Evolutionary conservation across 352 stramenopile species (phyloP), one percentile per base, ranked within the genome.

Genomic region (Globisporangium cystogenes): DNA sequence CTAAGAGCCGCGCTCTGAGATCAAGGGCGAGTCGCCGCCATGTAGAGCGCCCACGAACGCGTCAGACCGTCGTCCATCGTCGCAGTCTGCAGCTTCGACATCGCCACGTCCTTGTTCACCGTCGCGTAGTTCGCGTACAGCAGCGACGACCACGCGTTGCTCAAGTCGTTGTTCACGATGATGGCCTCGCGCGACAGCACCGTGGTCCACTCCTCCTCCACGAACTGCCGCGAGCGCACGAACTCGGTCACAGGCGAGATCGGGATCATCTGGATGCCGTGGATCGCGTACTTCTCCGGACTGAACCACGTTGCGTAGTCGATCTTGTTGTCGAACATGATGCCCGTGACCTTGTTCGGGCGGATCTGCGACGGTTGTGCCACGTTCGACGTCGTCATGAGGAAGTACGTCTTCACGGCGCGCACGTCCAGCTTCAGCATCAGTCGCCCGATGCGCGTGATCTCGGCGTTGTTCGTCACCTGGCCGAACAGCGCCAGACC

Each of bases 241-340:
- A 70, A 86, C 55, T 86, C 72, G 8, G 67, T 88, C 29, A 86
- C 52, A 16, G 80, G 67, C 14, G 77, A 83, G 46, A 86, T 62
- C 2, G 81, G 77, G 0, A 88, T 68, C 81, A 91, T 91, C 55
- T 91, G 80, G 51, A 89, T 89, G 62, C 80, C 80, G 60, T 91
- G 80, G 58, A 91, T 91, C 53, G 69, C 78, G 59, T 86, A 81
- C 54, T 67, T 62, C 7, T 84, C 73, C 1, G 59, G 53, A 29
- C 67, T 84, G 62, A 89, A 89, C 80, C 80, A 89, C 59, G 75
- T 91, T 21, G 76, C 67, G 60, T 91, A 91, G 65, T 91, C 78
- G 18, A 73, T 69, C 57, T 91, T 91, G 65, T 91, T 91, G 60
- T 89, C 77, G 37, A 91, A 91, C 23, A 87, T 60, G 44, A 91